These are phyloP conservation scores for Colletotrichum magnum DNA, from an alignment of 2,329 filamentous ascomycete species.

Conservation along the genomic window DNA sequence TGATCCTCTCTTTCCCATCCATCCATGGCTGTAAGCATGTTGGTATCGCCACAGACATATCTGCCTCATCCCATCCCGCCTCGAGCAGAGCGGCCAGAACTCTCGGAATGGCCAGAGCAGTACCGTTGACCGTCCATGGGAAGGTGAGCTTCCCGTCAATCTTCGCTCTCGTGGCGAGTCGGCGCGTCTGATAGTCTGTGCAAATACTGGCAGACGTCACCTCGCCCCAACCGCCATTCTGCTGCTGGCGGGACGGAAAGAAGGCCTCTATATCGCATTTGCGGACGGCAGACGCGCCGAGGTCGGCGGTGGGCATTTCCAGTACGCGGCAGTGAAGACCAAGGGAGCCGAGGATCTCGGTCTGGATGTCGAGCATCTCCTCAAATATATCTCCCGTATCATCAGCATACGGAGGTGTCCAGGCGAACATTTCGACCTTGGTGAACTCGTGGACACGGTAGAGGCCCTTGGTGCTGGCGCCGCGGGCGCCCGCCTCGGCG, in stretches of 20 bases:
- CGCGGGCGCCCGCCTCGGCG: conserved; percentile 92
- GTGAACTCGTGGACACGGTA: conserved; percentile 99
- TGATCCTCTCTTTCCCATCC: conserved; percentile 80
- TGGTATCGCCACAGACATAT: conserved; percentile 79
- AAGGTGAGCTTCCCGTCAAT: conserved; percentile 73
- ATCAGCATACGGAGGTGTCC: conserved; percentile 75
- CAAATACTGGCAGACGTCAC: conserved; percentile 92
- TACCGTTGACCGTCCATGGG: conserved; percentile 94
- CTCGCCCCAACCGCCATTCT: conserved; percentile 87
- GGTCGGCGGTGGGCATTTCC: conserved; percentile 90
- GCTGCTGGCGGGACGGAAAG: conserved; percentile 83
- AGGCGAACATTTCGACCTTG: conserved; percentile 98
- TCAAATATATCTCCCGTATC: conserved; percentile 75
- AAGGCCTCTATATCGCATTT: conserved; percentile 96
- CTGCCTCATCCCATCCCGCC: conserved; percentile 86
- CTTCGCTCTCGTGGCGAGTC: conserved; percentile 82
- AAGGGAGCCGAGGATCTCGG: conserved; percentile 82
- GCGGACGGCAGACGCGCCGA: conserved; percentile 87
- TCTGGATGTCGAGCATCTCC: conserved; percentile 90
- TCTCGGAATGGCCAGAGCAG: conserved; percentile 90
- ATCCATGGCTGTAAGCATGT: conserved; percentile 87
- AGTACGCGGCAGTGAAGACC: conserved; percentile 89
- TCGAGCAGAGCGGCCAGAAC: conserved; percentile 92
- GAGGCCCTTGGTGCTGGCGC: conserved; percentile 91
- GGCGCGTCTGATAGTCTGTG: conserved; percentile 92